Percentiles rank a stretch among this genome's conserved stretches.
Evolutionary conservation across 352 stramenopile species (phyloP).

Genomic region (Globisporangium rhizosaccharum): DNA sequence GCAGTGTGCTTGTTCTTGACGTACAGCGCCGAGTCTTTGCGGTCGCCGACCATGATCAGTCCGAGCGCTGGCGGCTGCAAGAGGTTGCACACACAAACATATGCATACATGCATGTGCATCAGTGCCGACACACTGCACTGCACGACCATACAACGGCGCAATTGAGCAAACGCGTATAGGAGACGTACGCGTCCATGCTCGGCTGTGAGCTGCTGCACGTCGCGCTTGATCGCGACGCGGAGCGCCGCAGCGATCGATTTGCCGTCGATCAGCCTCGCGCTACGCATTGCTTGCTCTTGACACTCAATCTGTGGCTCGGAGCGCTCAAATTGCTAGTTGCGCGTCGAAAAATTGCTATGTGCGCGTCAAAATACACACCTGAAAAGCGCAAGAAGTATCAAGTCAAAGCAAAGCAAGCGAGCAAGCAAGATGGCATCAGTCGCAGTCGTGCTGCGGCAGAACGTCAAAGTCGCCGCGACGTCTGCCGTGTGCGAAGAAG

Average conservation of each 20-base stretch:
- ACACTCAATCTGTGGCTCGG: background rate
- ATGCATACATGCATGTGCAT: background rate
- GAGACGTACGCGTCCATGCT: constrained; percentile 39
- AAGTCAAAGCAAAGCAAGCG: background rate
- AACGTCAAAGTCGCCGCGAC: constrained; percentile 22
- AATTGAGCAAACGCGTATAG: background rate
- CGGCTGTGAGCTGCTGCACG: constrained; percentile 41
- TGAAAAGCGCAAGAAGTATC: no score
- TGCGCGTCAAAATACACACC: no score
- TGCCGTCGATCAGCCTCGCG: constrained; percentile 65
- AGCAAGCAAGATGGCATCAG: background rate
- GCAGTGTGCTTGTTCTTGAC: constrained; percentile 98
- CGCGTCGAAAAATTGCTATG: background rate
- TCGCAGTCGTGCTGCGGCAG: background rate
- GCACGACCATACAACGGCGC: background rate
- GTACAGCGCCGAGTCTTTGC: constrained; percentile 96
- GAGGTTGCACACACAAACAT: background rate
- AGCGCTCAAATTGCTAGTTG: background rate
- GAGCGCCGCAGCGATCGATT: constrained; percentile 59
- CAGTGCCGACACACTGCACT: background rate
- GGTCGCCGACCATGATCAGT: constrained; percentile 96
- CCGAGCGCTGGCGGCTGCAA: constrained; percentile 90
- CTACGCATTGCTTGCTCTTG: constrained; percentile 4
- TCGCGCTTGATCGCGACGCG: constrained; percentile 53
- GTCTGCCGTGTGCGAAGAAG: constrained; percentile 44